These are phyloP conservation scores for Botryotinia narcissicola DNA, from an alignment of 2,329 filamentous ascomycete species.

Conservation along the genomic window DNA sequence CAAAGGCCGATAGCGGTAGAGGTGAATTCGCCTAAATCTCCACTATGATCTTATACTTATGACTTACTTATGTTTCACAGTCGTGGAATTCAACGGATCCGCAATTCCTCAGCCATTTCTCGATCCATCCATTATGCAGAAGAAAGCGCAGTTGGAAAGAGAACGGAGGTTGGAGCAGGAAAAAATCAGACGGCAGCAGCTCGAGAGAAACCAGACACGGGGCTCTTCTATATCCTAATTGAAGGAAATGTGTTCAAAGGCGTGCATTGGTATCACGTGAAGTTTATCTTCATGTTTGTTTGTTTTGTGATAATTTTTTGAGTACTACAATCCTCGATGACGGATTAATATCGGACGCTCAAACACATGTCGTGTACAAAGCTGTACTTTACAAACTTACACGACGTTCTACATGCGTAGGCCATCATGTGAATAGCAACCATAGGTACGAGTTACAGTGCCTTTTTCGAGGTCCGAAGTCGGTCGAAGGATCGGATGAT, in stretches of 20 bases:
- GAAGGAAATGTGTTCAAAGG: neutral
- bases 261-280: neutral
- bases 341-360: neutral
- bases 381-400: neutral
- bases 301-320: neutral
- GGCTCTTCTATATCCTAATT: neutral
- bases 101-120: conserved; percentile 34
- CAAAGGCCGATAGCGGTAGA: neutral
- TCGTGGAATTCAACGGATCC: conserved; percentile 29
- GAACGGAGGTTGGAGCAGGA: conserved; percentile 26
- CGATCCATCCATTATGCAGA: conserved; percentile 31
- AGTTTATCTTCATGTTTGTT: neutral
- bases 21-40: neutral
- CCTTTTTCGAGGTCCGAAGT: conserved; percentile 5
- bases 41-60: neutral
- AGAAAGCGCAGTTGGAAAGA: conserved; percentile 24
- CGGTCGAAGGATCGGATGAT: conserved; percentile 2
- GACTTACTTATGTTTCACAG: conserved; percentile 19
- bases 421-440: conserved; percentile 15
- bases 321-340: neutral
- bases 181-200: conserved; percentile 12
- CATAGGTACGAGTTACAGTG: conserved; percentile 1
- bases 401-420: conserved; percentile 1
- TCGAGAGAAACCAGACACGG: neutral
- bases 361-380: neutral